A percentile compares a stretch with the other conserved stretches of the same genome.
These are phyloP conservation scores for Xerocomus spinulosus DNA, from an alignment of 768 basidiomycete species.

Conservation along the genomic window DNA sequence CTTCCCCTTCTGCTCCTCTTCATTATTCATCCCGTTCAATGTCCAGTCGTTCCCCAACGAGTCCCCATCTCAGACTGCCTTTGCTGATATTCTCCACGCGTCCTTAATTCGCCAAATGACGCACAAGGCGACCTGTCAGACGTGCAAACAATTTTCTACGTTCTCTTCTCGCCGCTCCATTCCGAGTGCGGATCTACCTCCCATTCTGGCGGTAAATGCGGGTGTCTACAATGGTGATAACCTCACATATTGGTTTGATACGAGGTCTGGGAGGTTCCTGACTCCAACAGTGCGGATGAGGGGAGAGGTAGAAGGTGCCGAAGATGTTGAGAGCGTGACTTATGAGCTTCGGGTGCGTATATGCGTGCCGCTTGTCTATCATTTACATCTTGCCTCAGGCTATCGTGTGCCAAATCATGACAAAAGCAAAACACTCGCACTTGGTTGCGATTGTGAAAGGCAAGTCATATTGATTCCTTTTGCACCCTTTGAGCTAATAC, in stretches of 20 bases:
- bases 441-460: conserved; percentile 86
- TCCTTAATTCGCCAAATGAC: conserved; percentile 79
- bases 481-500: not conserved
- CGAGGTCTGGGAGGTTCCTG: conserved; percentile 44
- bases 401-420: conserved; percentile 73
- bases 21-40: not conserved
- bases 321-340: conserved; percentile 49
- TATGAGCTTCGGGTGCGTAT: conserved; percentile 72
- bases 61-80: conserved; percentile 41
- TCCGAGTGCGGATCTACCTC: conserved; percentile 63
- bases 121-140: conserved; percentile 83
- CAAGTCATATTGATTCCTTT: conserved; percentile 18
- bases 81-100: conserved; percentile 62
- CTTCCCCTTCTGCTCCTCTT: not conserved
- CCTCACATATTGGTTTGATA: conserved; percentile 71
- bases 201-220: conserved; percentile 83
- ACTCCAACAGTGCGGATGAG: conserved; percentile 49
- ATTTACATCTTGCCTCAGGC: conserved; percentile 43
- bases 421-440: conserved; percentile 71
- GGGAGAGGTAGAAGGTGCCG: conserved; percentile 55
- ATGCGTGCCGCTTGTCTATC: not conserved
- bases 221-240: conserved; percentile 74
- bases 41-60: conserved; percentile 36
- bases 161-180: conserved; percentile 70
- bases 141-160: conserved; percentile 72